Evolutionary conservation across 139 green algal genomes (phyloP).

Genomic region (Tetraselmis striata): DNA sequence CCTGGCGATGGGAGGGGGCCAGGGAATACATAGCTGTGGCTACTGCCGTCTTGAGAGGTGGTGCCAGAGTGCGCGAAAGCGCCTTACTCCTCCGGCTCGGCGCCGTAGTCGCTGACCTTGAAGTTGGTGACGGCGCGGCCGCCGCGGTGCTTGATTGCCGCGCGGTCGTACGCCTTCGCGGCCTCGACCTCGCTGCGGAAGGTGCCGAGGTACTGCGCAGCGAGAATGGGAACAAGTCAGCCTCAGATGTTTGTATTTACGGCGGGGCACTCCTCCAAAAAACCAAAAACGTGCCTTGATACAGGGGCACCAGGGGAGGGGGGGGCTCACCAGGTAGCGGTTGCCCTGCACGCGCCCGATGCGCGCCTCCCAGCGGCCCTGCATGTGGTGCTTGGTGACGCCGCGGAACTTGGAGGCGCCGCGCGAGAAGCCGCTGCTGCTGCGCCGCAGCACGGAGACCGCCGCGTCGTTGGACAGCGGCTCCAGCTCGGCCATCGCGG

Average conservation of each 20-base stretch:
- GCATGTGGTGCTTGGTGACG: conserved; percentile 36
- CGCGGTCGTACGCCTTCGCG: conserved; percentile 58
- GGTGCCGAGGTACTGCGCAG: neutral
- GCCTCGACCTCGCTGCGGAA: conserved; percentile 39
- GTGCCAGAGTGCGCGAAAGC: no score
- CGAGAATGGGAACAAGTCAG: no score
- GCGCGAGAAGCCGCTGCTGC: conserved; percentile 33
- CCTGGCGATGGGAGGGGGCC: no score
- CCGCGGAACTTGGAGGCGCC: conserved; percentile 21
- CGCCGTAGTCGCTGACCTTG: conserved; percentile 32
- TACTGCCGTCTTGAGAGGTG: no score
- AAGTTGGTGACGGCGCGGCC: conserved; percentile 59
- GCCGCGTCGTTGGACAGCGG: conserved; percentile 53
- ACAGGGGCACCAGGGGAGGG: neutral
- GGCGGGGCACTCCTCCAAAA: no score
- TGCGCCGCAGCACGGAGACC: conserved; percentile 53
- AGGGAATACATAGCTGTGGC: no score
- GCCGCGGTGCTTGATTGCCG: conserved; percentile 55
- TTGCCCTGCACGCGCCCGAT: conserved; percentile 54
- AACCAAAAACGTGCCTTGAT: no score
- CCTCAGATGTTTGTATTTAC: no score
- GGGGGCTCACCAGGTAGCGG: neutral
- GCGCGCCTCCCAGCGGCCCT: conserved; percentile 73
- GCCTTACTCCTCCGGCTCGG: no score
- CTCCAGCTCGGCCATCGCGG: conserved; percentile 35